Evolutionary conservation across 1,284 basidiomycete genomes (phyloP).

Genomic region (Ustanciosporium gigantosporum): DNA sequence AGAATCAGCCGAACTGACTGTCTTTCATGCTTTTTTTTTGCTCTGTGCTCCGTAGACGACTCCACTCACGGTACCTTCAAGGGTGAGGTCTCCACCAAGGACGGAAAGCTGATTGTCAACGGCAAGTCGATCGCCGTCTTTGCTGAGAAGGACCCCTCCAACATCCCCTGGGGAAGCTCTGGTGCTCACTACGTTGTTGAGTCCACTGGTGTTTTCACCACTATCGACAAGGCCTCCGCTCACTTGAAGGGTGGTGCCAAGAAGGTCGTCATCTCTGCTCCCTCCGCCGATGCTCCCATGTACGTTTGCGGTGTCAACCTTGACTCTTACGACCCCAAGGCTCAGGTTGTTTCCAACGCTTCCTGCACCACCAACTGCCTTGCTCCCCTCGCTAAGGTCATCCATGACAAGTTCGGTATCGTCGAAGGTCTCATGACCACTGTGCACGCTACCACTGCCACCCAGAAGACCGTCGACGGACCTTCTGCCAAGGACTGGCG

Average conservation of each 20-base stretch:
- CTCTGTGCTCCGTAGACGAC: slow-evolving; percentile 66
- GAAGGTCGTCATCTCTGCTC: slow-evolving; percentile 99
- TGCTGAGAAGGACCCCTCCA: slow-evolving; percentile 79
- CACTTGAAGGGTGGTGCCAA: slow-evolving; percentile 99
- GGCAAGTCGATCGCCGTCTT: slow-evolving; percentile 80
- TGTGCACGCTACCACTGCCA: slow-evolving; percentile 81
- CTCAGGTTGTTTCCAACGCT: slow-evolving; percentile 92
- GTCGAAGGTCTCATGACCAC: slow-evolving; percentile 86
- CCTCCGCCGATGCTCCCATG: slow-evolving; percentile 98
- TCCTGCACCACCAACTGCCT: slow-evolving; percentile 98
- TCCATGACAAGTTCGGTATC: slow-evolving; percentile 76
- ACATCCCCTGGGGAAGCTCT: slow-evolving; percentile 79
- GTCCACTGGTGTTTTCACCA: slow-evolving; percentile 99
- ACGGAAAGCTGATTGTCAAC: slow-evolving; percentile 87
- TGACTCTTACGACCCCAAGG: slow-evolving; percentile 86
- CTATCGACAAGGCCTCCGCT: slow-evolving; percentile 79
- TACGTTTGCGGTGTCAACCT: slow-evolving; percentile 84
- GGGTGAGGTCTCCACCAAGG: slow-evolving; percentile 79
- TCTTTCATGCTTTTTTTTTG: too few species aligned
- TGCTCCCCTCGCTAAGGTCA: slow-evolving; percentile 95
- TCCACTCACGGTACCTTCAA: slow-evolving; percentile 96
- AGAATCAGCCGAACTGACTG: too few species aligned
- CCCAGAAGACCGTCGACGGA: slow-evolving; percentile 98
- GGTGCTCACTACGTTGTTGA: slow-evolving; percentile 95
- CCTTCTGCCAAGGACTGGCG: slow-evolving; percentile 66